Evolutionary conservation across 805 yeast species (phyloP), one percentile per base, ranked within the genome.

Genomic region (Kregervanrija delftensis): DNA sequence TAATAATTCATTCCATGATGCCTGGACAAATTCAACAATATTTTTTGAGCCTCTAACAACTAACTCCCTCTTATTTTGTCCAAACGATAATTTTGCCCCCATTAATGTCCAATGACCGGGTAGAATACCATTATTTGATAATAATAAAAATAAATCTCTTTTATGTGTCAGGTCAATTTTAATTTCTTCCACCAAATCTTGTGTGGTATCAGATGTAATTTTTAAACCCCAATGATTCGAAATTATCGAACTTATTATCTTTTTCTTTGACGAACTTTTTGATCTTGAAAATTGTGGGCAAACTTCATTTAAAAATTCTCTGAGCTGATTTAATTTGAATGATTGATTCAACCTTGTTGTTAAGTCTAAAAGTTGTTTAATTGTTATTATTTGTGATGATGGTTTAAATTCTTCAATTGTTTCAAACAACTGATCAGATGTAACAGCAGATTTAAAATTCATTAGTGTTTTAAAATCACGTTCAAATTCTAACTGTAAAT

Each of bases 21-120:
- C 61, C 42, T 57, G 60, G 3, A 66, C 67, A 53, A 59, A 64
- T 32, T 58, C 53, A 3, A 60, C 55, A 14, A 59, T 53, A 14
- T 52, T 46, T 13, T 51, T 47, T 13, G 55, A 52, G 2, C 67
- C 68, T 40, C 53, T 52, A 4, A 64, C 59, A 8, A 55, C 51
- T 35, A 66, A 44, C 35, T 57, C 58, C 16, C 48, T 48, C 8
- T 58, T 53, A 12, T 57, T 56, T 1, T 56, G 46, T 30, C 52
- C 53, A 32, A 65, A 47, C 11, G 60, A 54, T 16, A 66, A 40
- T 35, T 54, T 58, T 5, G 68, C 70, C n/a, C 69, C 69, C 22
- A 60, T 46, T 30, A 59, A 49, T 9, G 66, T 49, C 68, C 68
- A 65, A n/a, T 58, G 58, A 44, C 58, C 59, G 38, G 63, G 54